Conservation (phyloP, 2,329 filamentous ascomycete genomes). For the Neopestalotiopsis rosae region DNA sequence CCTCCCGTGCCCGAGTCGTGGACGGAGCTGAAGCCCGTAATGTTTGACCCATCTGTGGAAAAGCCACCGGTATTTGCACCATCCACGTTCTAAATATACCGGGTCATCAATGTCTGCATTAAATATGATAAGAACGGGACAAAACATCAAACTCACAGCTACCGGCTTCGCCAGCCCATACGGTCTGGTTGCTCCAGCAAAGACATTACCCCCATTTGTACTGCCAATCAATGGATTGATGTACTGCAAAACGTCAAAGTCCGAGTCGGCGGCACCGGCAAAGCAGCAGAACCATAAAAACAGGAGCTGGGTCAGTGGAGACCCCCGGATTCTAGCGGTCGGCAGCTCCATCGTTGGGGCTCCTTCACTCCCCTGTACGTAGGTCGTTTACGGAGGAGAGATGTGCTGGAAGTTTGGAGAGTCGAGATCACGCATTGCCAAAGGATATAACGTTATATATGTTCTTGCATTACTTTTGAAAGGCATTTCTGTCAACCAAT, state of each 20-base stretch:
- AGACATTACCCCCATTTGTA: conserved; percentile 61
- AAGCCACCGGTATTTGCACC: conserved; percentile 51
- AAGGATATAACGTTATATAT: not conserved
- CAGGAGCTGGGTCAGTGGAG: conserved; percentile 12
- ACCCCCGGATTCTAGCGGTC: not conserved
- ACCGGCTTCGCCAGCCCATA: conserved; percentile 63
- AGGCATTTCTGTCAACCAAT: not conserved
- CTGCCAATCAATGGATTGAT: conserved; percentile 60
- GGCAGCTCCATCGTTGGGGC: conserved; percentile 1
- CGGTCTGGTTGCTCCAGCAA: conserved; percentile 59
- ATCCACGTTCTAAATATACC: conserved; percentile 44
- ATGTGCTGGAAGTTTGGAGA: not conserved
- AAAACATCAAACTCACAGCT: conserved; percentile 32
- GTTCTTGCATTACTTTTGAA: not conserved
- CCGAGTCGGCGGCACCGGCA: conserved; percentile 15
- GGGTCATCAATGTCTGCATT: not conserved
- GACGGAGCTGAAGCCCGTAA: conserved; percentile 56
- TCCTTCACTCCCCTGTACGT: no score
- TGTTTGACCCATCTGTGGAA: conserved; percentile 49
- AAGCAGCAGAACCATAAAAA: not conserved
- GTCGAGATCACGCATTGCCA: no score
- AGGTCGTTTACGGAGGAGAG: not conserved
- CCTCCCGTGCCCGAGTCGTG: conserved; percentile 52
- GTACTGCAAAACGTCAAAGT: conserved; percentile 31
- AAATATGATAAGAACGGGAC: not conserved